Conservation (phyloP, 1,284 basidiomycete genomes). For the Heterobasidion irregulare region DNA sequence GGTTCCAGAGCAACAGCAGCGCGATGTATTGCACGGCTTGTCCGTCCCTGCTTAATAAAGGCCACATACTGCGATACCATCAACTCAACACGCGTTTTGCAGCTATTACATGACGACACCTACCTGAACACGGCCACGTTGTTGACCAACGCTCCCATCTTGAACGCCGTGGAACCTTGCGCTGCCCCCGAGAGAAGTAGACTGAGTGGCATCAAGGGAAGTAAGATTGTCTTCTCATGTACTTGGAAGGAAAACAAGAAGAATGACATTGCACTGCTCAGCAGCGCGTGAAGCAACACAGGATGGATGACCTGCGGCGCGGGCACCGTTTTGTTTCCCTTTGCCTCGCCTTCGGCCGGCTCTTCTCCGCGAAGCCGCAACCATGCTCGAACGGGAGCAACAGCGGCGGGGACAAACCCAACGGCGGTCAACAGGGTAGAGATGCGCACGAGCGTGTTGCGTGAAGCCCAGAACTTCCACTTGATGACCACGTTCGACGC, state of each 20-base stretch:
- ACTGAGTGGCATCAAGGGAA: conserved; percentile 81
- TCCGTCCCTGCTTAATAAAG: conserved; percentile 75
- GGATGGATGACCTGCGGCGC: conserved; percentile 44
- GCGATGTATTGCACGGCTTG: conserved; percentile 69
- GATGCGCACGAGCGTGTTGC: conserved; percentile 41
- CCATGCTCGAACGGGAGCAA: conserved; percentile 20
- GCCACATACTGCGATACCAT: conserved; percentile 72
- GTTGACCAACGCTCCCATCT: conserved; percentile 74
- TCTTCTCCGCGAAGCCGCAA: conserved; percentile 5
- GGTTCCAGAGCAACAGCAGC: conserved; percentile 72
- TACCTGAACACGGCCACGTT: conserved; percentile 89
- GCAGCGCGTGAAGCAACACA: conserved; percentile 60
- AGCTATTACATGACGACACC: conserved; percentile 13
- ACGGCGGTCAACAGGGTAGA: conserved; percentile 53
- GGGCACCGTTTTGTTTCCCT: conserved; percentile 13
- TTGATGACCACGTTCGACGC: conserved; percentile 84
- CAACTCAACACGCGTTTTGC: not conserved
- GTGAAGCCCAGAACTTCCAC: conserved; percentile 56
- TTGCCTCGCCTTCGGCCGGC: conserved; percentile 2
- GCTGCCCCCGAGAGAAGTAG: conserved; percentile 65
- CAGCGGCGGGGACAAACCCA: conserved; percentile 56
- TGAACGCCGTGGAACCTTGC: conserved; percentile 57
- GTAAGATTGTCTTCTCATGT: conserved; percentile 89
- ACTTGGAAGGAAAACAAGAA: conserved; percentile 96
- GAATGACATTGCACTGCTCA: conserved; percentile 78